Evolutionary conservation across 2,329 filamentous ascomycete species (phyloP).

Genomic region (Pestalotiopsis fici): DNA sequence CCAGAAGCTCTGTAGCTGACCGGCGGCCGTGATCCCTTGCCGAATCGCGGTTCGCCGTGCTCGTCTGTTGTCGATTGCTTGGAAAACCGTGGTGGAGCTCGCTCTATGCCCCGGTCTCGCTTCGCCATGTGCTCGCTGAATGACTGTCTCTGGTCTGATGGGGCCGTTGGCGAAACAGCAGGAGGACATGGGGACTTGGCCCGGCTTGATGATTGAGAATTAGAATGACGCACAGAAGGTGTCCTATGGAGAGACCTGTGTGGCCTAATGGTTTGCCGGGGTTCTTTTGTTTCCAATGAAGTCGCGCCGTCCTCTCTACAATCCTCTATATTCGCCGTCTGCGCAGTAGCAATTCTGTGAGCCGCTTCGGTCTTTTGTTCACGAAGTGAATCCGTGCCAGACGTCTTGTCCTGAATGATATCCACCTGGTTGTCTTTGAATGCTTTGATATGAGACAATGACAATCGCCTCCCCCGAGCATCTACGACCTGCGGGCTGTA

Average conservation of each 20-base stretch:
- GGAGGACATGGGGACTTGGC: not conserved
- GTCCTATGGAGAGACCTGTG: not conserved
- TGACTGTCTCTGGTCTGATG: not conserved
- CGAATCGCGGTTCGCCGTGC: not conserved
- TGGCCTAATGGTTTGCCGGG: not conserved
- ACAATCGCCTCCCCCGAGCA: not conserved
- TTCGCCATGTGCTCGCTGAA: not conserved
- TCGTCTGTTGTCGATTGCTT: not conserved
- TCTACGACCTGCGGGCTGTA: not conserved
- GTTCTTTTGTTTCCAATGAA: no score
- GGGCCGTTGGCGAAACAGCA: not conserved
- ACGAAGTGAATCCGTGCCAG: not conserved
- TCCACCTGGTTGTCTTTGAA: not conserved
- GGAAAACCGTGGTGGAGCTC: not conserved
- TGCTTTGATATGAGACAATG: not conserved
- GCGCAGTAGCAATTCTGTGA: not conserved
- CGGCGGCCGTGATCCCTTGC: not conserved
- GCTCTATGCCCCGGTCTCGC: not conserved
- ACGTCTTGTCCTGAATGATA: not conserved
- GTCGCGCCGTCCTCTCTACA: no score
- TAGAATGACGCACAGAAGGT: not conserved
- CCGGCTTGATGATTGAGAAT: not conserved
- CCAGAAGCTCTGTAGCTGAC: not conserved
- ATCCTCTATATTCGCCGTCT: not conserved
- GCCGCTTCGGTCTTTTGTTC: not conserved